Percentiles rank a stretch among this genome's conserved stretches.
Evolutionary conservation across 495 filamentous ascomycete genomes (phyloP).

Genomic region (Daldinia vernicosa): DNA sequence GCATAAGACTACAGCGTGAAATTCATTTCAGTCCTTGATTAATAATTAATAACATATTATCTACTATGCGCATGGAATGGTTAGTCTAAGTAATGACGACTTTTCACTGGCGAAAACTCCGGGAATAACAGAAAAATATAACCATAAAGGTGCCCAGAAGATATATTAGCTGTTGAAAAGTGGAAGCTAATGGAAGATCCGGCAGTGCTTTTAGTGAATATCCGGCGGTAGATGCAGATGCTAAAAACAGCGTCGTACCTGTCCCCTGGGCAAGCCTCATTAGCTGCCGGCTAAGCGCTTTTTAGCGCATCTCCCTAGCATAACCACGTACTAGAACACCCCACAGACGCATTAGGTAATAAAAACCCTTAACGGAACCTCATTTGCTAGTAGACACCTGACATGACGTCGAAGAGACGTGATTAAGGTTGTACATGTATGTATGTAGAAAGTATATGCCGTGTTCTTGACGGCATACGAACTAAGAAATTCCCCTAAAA

Average conservation of each 20-base stretch:
- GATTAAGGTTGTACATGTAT: too few species aligned
- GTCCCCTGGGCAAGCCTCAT: background rate
- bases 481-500: too few species aligned
- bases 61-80: background rate
- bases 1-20: background rate
- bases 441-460: background rate
- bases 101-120: background rate
- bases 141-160: background rate
- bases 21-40: background rate
- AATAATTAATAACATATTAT: constrained; percentile 1
- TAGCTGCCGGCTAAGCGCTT: background rate
- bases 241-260: constrained; percentile 30
- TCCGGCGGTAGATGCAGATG: constrained; percentile 11
- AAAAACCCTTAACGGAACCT: background rate
- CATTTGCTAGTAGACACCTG: constrained; percentile 18
- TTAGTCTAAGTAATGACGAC: background rate
- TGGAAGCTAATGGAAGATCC: constrained; percentile 2
- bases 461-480: background rate
- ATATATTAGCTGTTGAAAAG: background rate
- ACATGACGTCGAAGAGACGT: constrained; percentile 17
- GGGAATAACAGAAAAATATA: background rate
- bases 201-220: constrained; percentile 11
- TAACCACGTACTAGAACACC: background rate
- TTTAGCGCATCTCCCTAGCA: constrained; percentile 6
- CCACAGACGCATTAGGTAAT: constrained; percentile 9